Evolutionary conservation across 768 basidiomycete genomes (phyloP), one percentile per base, ranked within the genome.

Genomic region (Cubamyces lactineus): DNA sequence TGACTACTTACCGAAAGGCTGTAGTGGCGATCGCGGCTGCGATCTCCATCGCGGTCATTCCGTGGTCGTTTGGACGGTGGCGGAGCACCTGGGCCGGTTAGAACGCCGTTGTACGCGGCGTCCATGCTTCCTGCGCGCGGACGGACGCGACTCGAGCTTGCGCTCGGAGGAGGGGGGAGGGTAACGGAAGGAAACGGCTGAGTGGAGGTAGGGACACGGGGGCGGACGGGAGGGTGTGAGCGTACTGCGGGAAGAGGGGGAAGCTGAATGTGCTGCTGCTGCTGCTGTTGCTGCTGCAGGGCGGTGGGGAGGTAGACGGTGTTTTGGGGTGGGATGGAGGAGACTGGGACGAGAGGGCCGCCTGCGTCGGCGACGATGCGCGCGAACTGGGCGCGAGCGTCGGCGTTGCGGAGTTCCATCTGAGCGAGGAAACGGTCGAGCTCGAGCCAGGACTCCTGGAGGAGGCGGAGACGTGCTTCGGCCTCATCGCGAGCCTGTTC

Each of bases 401-500:
- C 86, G 0, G 77, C 70, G 0, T 78, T 75, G 28, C 80, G 77
- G 34, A 77, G 41, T 43, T 86, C 84, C 62, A 84, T 58, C 53
- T 73, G 66, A 21, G 65, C 65, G 50, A 88, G 76, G 66, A 82
- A 82, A 39, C 76, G 76, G 24, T 81, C 80, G 64, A 86, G 76
- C 59, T 82, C 79, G 1, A 67, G 50, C 85, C 86, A 88, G 24
- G 75, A 74, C 19, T 85, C 81, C 23, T 76, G 71, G 63, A 67
- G 53, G 59, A 70, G 59, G 61, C 76, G 79, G 60, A 79, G 68
- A 13, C 82, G 77, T 0, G 81, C 78, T 34, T 84, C 81, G 0
- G 82, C 79, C 12, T 87, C 86, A 67, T 87, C 86, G 53, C 83
- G 77, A 3, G 79, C 80, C 28, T 72, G 69, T 70, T 87, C 85